A percentile compares a stretch with the other conserved stretches of the same genome.
Evolutionary conservation across 2,329 filamentous ascomycete species (phyloP).

Genomic region (Xylaria sp.): DNA sequence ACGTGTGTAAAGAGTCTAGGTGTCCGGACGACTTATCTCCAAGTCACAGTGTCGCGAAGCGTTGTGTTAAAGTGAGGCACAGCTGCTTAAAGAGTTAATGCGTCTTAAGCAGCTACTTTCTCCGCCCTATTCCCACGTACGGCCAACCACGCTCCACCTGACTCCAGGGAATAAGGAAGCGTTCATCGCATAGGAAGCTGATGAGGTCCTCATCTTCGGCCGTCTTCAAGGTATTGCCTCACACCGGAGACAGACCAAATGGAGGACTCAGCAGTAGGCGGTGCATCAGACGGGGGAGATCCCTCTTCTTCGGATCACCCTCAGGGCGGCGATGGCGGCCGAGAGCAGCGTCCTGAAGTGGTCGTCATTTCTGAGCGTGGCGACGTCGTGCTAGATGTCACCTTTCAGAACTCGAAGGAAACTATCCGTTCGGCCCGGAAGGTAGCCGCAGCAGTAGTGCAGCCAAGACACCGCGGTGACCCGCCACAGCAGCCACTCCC

Average conservation of each 20-base stretch:
- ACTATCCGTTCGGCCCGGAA: constrained; percentile 60
- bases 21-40: not conserved
- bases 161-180: constrained; percentile 9
- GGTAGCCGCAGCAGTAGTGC: constrained; percentile 42
- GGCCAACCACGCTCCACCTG: constrained; percentile 8
- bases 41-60: not conserved
- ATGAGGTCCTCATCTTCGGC: constrained; percentile 46
- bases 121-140: not conserved
- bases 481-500: constrained; percentile 44
- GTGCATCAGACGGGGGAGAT: constrained; percentile 40
- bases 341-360: constrained; percentile 51
- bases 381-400: constrained; percentile 73
- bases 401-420: constrained; percentile 69
- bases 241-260: constrained; percentile 52
- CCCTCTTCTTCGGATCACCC: constrained; percentile 38
- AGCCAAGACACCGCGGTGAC: constrained; percentile 40
- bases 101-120: not conserved
- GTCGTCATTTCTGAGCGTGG: constrained; percentile 67
- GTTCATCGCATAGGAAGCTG: constrained; percentile 36
- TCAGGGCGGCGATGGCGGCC: not conserved
- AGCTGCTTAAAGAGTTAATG: not conserved
- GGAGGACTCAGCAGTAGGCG: constrained; percentile 44
- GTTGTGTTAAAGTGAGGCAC: not conserved
- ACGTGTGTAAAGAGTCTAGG: too few relatives aligned
- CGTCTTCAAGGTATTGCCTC: constrained; percentile 51